Conservation (phyloP, 164 flowering plant species). For the Tinospora cordifolia region DNA sequence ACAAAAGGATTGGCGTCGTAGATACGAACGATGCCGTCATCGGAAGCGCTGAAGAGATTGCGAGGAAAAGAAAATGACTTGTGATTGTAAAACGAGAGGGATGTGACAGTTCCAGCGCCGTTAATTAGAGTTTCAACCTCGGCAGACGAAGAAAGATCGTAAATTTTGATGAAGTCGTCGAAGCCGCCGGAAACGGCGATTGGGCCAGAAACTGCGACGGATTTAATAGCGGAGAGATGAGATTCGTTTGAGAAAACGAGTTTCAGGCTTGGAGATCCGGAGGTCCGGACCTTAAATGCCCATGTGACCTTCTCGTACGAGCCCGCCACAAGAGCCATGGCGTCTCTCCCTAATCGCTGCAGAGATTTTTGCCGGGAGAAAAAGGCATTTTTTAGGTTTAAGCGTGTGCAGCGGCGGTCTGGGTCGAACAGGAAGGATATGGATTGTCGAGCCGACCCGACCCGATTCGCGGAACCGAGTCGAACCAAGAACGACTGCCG, state of each 20-base stretch:
- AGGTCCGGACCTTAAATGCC: constrained; percentile 62
- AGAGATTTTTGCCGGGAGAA: too few species aligned
- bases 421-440: too few species aligned
- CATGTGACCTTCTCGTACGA: constrained; percentile 80
- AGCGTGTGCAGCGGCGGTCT: too few species aligned
- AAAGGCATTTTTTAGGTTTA: too few species aligned
- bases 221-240: constrained; percentile 61
- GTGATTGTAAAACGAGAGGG: constrained; percentile 62
- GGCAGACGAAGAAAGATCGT: constrained; percentile 55
- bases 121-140: constrained; percentile 63
- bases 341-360: not conserved
- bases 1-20: constrained; percentile 82
- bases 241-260: constrained; percentile 78
- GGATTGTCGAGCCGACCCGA: too few species aligned
- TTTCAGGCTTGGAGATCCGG: constrained; percentile 34
- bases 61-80: constrained; percentile 57
- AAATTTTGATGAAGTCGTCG: constrained; percentile 75
- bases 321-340: constrained; percentile 74
- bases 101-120: constrained; percentile 51
- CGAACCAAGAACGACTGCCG: too few species aligned
- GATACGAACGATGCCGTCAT: constrained; percentile 64
- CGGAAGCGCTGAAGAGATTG: constrained; percentile 61
- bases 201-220: constrained; percentile 58
- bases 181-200: constrained; percentile 68
- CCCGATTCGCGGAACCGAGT: too few species aligned